A percentile compares a stretch with the other conserved stretches of the same genome.
These are phyloP conservation scores for Aspergillus leporis DNA, from an alignment of 495 filamentous ascomycete species.

Conservation along the genomic window DNA sequence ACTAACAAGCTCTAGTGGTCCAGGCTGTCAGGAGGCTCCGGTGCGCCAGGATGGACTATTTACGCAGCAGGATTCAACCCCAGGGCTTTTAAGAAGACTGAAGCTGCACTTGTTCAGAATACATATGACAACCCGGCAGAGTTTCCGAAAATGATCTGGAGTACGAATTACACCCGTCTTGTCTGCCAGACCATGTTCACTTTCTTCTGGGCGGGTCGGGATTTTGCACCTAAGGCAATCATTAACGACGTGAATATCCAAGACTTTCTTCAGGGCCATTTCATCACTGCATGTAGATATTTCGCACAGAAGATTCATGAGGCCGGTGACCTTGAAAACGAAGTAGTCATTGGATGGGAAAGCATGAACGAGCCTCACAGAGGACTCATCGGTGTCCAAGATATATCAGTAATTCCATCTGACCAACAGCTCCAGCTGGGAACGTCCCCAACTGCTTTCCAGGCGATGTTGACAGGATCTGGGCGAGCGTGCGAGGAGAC, in stretches of 20 bases:
- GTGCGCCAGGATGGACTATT: slow-evolving; percentile 95
- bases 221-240: slow-evolving; percentile 94
- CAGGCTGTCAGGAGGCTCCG: slow-evolving; percentile 87
- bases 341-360: slow-evolving; percentile 93
- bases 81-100: slow-evolving; percentile 75
- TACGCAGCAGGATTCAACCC: slow-evolving; percentile 94
- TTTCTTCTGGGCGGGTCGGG: slow-evolving; percentile 86
- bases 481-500: slow-evolving; percentile 86
- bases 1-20: slow-evolving; percentile 70
- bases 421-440: slow-evolving; percentile 93
- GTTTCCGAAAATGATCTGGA: slow-evolving; percentile 99
- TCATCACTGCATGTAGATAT: slow-evolving; percentile 73
- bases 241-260: slow-evolving; percentile 96
- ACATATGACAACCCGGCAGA: slow-evolving; percentile 81
- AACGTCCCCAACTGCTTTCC: slow-evolving; percentile 92
- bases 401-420: slow-evolving; percentile 76
- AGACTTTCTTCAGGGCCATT: slow-evolving; percentile 90
- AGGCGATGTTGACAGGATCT: slow-evolving; percentile 86
- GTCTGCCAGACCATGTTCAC: slow-evolving; percentile 92
- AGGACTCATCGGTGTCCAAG: slow-evolving; percentile 82
- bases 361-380: slow-evolving; percentile 92
- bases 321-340: slow-evolving; percentile 83
- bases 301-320: slow-evolving; percentile 84
- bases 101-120: slow-evolving; percentile 94
- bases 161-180: slow-evolving; percentile 90